phyloP scores from a whole-genome alignment of 179 eudicot species.

The Dionaea muscipula region DNA sequence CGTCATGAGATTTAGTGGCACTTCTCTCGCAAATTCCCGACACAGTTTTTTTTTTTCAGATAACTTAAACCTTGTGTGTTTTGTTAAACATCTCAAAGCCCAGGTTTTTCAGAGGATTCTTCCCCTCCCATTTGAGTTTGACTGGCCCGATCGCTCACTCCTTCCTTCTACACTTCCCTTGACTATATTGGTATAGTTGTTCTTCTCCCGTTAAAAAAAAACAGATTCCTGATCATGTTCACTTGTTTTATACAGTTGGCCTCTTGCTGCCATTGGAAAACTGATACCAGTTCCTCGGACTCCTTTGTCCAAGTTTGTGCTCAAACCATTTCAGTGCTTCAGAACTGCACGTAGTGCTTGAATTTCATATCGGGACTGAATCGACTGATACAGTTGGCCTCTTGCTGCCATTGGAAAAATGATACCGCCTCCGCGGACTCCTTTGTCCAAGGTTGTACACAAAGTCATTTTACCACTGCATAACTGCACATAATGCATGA shows the following conservation, averaged over 20 bases:
- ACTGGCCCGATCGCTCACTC: too few relatives aligned
- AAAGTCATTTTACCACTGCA: conserved; percentile 48
- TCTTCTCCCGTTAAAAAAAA: too few relatives aligned
- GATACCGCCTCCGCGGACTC: conserved; percentile 80
- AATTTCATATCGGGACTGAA: too few relatives aligned
- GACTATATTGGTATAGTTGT: too few relatives aligned
- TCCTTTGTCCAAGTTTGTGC: conserved; percentile 49
- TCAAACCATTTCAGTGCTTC: conserved; percentile 45
- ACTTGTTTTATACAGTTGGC: conserved; percentile 47
- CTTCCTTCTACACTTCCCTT: too few relatives aligned
- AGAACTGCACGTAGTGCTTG: conserved; percentile 29
- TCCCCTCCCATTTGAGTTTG: too few relatives aligned
- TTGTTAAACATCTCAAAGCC: too few relatives aligned
- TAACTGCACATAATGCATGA: conserved; percentile 28
- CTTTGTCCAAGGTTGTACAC: conserved; percentile 42
- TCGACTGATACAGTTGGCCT: conserved; percentile 91
- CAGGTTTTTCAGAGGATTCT: too few relatives aligned
- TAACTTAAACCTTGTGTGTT: too few relatives aligned
- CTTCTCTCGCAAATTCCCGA: too few relatives aligned
- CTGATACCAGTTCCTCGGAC: conserved; percentile 77
- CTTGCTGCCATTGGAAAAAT: conserved; percentile 62
- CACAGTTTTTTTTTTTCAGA: too few relatives aligned
- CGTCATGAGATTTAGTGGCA: too few relatives aligned
- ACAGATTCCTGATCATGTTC: background rate
- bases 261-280: conserved; percentile 69